Percentiles rank a stretch among this genome's conserved stretches.
Evolutionary conservation across 495 filamentous ascomycete genomes (phyloP).

Genomic region (Endocarpon pusillum): DNA sequence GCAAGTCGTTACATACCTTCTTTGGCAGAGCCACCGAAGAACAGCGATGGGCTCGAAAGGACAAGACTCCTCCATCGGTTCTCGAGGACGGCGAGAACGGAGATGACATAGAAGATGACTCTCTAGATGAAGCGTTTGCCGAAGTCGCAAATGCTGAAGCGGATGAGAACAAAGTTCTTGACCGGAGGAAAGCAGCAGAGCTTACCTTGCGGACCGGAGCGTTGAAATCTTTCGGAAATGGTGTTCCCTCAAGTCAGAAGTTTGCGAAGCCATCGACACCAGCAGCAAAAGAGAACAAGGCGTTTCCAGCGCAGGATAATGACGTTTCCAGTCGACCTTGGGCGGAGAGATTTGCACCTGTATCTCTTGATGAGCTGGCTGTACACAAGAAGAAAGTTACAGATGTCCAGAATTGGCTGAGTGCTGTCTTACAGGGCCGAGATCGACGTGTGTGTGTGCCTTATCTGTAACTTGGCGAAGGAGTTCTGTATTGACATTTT

Average conservation of each 20-base stretch:
- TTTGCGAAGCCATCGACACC: constrained; percentile 12
- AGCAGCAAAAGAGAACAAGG: background rate
- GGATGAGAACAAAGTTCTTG: constrained; percentile 1
- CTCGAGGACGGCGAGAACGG: constrained; percentile 11
- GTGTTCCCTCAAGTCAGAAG: constrained; percentile 9
- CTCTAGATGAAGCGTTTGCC: constrained; percentile 27
- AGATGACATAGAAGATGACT: constrained; percentile 32
- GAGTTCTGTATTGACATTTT: constrained; percentile 8
- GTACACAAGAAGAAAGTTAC: constrained; percentile 87
- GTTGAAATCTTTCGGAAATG: constrained; percentile 3
- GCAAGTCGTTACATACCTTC: constrained; percentile 13
- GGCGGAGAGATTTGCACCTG: constrained; percentile 68
- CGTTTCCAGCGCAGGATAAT: constrained; percentile 3
- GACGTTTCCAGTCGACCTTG: constrained; percentile 39
- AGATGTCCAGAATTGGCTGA: constrained; percentile 71
- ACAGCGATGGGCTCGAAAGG: constrained; percentile 19
- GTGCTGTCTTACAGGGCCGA: constrained; percentile 47
- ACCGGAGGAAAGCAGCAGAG: background rate
- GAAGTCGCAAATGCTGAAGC: constrained; percentile 4
- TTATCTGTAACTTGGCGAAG: background rate
- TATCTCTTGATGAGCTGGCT: constrained; percentile 59
- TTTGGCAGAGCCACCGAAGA: constrained; percentile 13
- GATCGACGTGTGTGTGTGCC: constrained; percentile 18
- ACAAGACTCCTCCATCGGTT: constrained; percentile 7
- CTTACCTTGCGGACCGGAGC: background rate